These are phyloP conservation scores for Tolypocladium endophyticum DNA, from an alignment of 2,329 filamentous ascomycete genomes.

Conservation along the genomic window DNA sequence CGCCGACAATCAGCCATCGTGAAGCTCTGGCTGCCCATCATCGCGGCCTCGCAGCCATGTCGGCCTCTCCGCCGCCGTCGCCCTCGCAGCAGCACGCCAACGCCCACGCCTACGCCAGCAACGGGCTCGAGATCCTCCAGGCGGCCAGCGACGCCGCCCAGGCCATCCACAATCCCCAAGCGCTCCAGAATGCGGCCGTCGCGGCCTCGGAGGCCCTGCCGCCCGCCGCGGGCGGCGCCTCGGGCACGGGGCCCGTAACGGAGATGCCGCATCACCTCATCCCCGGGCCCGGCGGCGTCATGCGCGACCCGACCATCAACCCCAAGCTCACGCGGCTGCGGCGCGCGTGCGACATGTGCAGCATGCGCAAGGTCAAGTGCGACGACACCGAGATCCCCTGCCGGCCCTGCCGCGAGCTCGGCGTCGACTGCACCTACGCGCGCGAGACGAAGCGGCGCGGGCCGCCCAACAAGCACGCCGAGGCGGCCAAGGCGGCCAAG, in stretches of 20 bases:
- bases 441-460: conserved; percentile 48
- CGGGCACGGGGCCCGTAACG: conserved; percentile 3
- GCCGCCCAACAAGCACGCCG: conserved; percentile 48
- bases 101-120: conserved; percentile 33
- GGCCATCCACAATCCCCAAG: conserved; percentile 25
- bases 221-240: conserved; percentile 10
- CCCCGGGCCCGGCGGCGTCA: conserved; percentile 8
- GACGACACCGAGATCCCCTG: conserved; percentile 47
- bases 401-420: conserved; percentile 43
- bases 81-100: conserved; percentile 14
- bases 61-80: conserved; percentile 13
- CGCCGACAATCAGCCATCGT: conserved; percentile 33
- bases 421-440: conserved; percentile 47
- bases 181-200: conserved; percentile 27
- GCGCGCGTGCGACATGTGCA: conserved; percentile 52
- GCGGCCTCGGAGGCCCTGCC: conserved; percentile 22
- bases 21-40: conserved; percentile 7
- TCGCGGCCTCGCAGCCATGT: conserved; percentile 9
- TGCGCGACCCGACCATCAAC: conserved; percentile 31
- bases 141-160: conserved; percentile 34
- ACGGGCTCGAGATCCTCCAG: conserved; percentile 34
- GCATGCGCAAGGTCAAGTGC: conserved; percentile 52
- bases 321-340: conserved; percentile 45
- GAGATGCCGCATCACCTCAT: conserved; percentile 8
- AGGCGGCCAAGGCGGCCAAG: conserved; percentile 44